A percentile compares a stretch with the other conserved stretches of the same genome.
Conservation (phyloP, 1,139 yeast species). For the Geotrichum cucujoidarum region DNA sequence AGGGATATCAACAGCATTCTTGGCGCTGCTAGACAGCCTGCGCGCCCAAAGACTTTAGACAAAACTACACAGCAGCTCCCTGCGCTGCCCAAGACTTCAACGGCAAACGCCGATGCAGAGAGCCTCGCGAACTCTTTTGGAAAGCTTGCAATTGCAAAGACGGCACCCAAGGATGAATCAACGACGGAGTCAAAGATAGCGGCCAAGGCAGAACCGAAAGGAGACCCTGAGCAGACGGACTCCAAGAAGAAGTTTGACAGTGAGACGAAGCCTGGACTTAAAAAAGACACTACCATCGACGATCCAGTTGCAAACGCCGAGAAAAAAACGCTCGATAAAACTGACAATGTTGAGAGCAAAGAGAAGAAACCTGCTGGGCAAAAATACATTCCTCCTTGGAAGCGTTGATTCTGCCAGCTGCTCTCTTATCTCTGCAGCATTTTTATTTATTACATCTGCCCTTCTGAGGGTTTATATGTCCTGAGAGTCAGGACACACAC, state of each 20-base stretch:
- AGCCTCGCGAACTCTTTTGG: not conserved
- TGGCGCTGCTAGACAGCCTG: not conserved
- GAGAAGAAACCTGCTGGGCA: not conserved
- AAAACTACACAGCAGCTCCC: slow-evolving; percentile 2
- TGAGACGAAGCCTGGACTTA: not conserved
- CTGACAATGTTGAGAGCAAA: too few relatives aligned
- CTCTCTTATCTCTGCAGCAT: too few relatives aligned
- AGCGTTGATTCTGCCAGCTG: slow-evolving; percentile 16
- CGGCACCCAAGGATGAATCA: not conserved
- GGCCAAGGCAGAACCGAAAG: not conserved
- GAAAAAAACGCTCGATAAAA: too few relatives aligned
- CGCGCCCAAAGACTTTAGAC: not conserved
- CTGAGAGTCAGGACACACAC: too few relatives aligned
- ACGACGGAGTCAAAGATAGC: not conserved
- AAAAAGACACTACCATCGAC: not conserved
- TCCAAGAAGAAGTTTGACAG: not conserved
- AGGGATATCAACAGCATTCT: slow-evolving; percentile 9
- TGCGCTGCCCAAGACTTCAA: not conserved
- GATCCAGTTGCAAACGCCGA: not conserved
- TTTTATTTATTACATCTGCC: too few relatives aligned
- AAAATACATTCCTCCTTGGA: slow-evolving; percentile 26
- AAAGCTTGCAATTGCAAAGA: not conserved
- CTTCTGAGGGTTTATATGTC: too few relatives aligned
- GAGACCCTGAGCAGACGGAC: not conserved
- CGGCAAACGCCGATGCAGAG: not conserved